Evolutionary conservation across 176 grass and related monocot species (phyloP).

Genomic region (Tuctoria greenei): DNA sequence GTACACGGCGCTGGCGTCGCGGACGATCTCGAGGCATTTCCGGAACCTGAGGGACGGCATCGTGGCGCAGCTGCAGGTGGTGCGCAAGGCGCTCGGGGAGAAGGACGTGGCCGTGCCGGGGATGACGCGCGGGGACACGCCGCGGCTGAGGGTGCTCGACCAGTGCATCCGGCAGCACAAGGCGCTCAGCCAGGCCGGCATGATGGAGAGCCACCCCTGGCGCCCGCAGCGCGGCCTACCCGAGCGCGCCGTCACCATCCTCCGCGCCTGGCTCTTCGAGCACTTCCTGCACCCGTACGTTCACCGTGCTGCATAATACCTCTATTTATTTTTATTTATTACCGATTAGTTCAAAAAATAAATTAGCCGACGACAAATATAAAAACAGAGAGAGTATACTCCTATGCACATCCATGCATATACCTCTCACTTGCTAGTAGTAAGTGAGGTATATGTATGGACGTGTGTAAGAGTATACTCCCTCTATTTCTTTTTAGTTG

Average conservation of each 20-base stretch:
- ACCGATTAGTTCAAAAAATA: too few species aligned
- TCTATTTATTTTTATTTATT: too few species aligned
- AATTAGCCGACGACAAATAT: too few species aligned
- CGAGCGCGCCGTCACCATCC: slow-evolving; percentile 79
- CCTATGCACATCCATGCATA: too few species aligned
- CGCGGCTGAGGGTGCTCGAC: slow-evolving; percentile 68
- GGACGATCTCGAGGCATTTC: slow-evolving; percentile 85
- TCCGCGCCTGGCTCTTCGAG: slow-evolving; percentile 90
- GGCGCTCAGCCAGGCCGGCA: slow-evolving; percentile 49
- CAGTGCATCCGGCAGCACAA: slow-evolving; percentile 87
- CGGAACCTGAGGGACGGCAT: slow-evolving; percentile 71
- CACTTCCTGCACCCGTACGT: slow-evolving; percentile 93
- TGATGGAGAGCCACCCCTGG: slow-evolving; percentile 80
- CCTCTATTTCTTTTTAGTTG: too few species aligned
- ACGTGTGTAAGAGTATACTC: too few species aligned
- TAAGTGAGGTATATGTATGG: too few species aligned
- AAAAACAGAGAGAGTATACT: too few species aligned
- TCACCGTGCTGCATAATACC: neutral
- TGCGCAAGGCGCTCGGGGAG: slow-evolving; percentile 65
- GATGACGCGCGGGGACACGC: slow-evolving; percentile 68
- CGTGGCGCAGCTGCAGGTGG: slow-evolving; percentile 55
- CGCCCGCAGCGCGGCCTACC: slow-evolving; percentile 79
- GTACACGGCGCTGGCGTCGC: slow-evolving; percentile 69
- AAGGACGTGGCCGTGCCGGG: slow-evolving; percentile 55
- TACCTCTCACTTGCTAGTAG: too few species aligned